Conservation (phyloP, 371 early-diverging fungal species). For the Mortierella sp. region DNA sequence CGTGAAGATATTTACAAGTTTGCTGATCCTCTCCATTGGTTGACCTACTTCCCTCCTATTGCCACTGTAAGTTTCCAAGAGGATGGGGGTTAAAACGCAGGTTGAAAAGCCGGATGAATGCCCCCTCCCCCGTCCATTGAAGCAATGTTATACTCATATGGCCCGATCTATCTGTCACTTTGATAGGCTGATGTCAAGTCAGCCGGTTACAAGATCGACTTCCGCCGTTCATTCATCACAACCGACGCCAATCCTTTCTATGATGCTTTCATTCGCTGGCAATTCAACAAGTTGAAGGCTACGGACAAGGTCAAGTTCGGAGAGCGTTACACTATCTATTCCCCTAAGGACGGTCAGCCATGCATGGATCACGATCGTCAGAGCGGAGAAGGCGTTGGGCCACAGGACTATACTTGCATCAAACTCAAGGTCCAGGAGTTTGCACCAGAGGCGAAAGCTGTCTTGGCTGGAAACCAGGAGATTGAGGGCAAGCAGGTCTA, state of each 20-base stretch:
- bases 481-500: constrained; percentile 82
- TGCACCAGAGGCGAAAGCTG: constrained; percentile 60
- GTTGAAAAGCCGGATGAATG: too few species aligned
- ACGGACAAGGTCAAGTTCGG: constrained; percentile 96
- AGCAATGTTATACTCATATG: too few species aligned
- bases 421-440: constrained; percentile 84
- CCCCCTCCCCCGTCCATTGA: too few species aligned
- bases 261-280: constrained; percentile 99
- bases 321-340: constrained; percentile 99
- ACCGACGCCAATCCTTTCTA: constrained; percentile 99
- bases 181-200: constrained; percentile 79
- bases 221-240: constrained; percentile 99
- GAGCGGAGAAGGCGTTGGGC: constrained; percentile 97
- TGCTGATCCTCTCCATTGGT: constrained; percentile 97
- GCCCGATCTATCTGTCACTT: neutral
- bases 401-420: constrained; percentile 96
- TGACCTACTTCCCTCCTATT: constrained; percentile 95
- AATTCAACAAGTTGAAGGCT: constrained; percentile 93
- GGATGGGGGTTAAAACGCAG: too few species aligned
- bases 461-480: constrained; percentile 61
- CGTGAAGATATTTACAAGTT: constrained; percentile 93
- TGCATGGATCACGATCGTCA: constrained; percentile 99
- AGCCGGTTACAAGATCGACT: constrained; percentile 96
- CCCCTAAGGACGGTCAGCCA: constrained; percentile 97
- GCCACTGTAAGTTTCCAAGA: constrained; percentile 72